Percentiles rank a stretch among this genome's conserved stretches.
These are phyloP conservation scores for Debaryomyces hansenii DNA, from an alignment of 805 yeast genomes.

Conservation along the genomic window DNA sequence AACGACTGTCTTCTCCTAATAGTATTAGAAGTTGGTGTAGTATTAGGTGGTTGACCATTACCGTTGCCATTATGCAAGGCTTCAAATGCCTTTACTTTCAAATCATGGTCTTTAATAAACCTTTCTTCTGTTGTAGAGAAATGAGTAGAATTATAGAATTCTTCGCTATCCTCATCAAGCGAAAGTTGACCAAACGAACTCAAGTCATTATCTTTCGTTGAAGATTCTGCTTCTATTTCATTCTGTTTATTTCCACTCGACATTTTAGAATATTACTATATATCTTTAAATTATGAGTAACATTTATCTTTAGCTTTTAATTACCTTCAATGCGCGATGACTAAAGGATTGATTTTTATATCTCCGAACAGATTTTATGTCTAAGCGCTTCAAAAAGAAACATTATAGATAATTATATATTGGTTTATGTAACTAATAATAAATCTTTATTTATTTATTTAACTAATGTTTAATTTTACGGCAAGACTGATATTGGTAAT, in stretches of 20 bases:
- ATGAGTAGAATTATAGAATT: conserved; percentile 48
- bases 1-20: conserved; percentile 35
- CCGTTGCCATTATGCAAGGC: conserved; percentile 29
- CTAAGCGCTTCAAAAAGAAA: too few species aligned
- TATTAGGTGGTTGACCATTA: conserved; percentile 3
- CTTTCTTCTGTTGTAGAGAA: conserved; percentile 67
- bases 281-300: too few species aligned
- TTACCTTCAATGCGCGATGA: too few species aligned
- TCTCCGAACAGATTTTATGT: too few species aligned
- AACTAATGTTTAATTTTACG: not conserved
- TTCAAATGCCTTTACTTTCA: conserved; percentile 61
- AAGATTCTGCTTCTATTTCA: too few species aligned
- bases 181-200: conserved; percentile 3
- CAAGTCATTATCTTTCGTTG: not conserved
- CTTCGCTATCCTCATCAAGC: conserved; percentile 24
- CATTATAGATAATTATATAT: too few species aligned
- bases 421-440: too few species aligned
- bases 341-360: too few species aligned
- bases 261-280: too few species aligned
- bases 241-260: too few species aligned
- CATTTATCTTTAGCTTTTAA: too few species aligned
- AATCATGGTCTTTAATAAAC: conserved; percentile 63
- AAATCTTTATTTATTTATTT: too few species aligned
- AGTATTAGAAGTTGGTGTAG: conserved; percentile 8
- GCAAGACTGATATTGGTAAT: conserved; percentile 24